Evolutionary conservation across 805 yeast species (phyloP).

Genomic region (Candida caryicola): DNA sequence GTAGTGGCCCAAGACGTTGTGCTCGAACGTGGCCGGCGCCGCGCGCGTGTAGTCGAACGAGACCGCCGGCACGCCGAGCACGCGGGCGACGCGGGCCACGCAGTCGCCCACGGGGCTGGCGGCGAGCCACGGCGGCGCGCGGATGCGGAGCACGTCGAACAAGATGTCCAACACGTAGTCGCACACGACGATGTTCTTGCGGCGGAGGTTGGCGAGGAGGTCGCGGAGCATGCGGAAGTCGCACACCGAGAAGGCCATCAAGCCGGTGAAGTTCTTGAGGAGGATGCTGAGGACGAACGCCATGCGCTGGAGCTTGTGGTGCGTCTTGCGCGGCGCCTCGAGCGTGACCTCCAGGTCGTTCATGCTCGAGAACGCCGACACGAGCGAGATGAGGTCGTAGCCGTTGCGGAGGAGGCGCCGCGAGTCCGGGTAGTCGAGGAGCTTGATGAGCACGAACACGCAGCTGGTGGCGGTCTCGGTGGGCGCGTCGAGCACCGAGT

Average conservation of each 20-base stretch:
- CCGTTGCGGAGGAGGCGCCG: constrained; percentile 57
- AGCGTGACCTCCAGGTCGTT: constrained; percentile 11
- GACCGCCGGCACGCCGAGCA: background rate
- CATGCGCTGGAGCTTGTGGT: constrained; percentile 52
- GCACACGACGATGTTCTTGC: constrained; percentile 54
- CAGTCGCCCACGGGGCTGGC: constrained; percentile 20
- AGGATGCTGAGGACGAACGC: constrained; percentile 58
- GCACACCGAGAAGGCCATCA: constrained; percentile 59
- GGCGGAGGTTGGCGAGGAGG: constrained; percentile 59
- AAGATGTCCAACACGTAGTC: constrained; percentile 69
- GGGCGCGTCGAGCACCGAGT: constrained; percentile 28
- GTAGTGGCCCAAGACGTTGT: constrained; percentile 55
- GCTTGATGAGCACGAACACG: constrained; percentile 47
- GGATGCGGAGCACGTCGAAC: constrained; percentile 62
- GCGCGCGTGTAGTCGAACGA: constrained; percentile 13
- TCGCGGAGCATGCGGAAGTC: constrained; percentile 54
- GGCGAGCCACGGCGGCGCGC: constrained; percentile 52
- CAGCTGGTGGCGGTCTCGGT: constrained; percentile 19
- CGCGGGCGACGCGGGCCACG: constrained; percentile 9
- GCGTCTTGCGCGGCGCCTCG: background rate
- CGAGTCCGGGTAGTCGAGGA: constrained; percentile 57
- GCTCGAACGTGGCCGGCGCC: constrained; percentile 38
- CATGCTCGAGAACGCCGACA: constrained; percentile 70
- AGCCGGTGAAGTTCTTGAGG: constrained; percentile 74
- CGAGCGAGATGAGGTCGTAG: constrained; percentile 56